Evolutionary conservation across 1,284 basidiomycete genomes (phyloP).

Genomic region (Crucibulum parvulum): DNA sequence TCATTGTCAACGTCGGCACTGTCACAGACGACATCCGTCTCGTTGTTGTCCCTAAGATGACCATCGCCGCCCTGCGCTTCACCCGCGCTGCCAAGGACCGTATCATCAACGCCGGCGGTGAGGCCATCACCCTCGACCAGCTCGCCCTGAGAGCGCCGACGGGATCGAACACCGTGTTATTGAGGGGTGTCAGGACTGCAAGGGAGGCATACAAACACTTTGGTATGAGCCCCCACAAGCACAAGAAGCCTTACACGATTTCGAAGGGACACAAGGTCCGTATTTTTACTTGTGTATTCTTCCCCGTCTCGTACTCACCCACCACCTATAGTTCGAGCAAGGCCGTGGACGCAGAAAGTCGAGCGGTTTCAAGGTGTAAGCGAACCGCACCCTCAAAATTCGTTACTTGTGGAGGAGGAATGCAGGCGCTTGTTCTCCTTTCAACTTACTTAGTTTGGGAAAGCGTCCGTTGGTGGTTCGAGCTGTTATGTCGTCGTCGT

Average conservation of each 20-base stretch:
- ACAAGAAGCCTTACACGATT: slow-evolving; percentile 94
- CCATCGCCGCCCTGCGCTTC: slow-evolving; percentile 96
- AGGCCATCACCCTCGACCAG: slow-evolving; percentile 95
- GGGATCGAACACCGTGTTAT: slow-evolving; percentile 93
- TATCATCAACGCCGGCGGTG: slow-evolving; percentile 95
- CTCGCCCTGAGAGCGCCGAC: slow-evolving; percentile 94
- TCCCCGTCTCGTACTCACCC: slow-evolving; percentile 9
- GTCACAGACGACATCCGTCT: slow-evolving; percentile 98
- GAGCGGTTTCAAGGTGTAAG: slow-evolving; percentile 87
- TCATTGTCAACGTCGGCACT: slow-evolving; percentile 90
- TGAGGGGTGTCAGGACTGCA: slow-evolving; percentile 92
- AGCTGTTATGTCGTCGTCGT: background rate
- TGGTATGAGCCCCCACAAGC: slow-evolving; percentile 90
- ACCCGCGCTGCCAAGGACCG: slow-evolving; percentile 92
- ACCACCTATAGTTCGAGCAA: slow-evolving; percentile 72
- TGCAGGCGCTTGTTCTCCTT: no score
- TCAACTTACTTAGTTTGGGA: no score
- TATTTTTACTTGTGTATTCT: slow-evolving; percentile 8
- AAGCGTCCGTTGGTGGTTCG: background rate
- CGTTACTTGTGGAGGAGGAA: no score
- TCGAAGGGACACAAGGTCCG: slow-evolving; percentile 94
- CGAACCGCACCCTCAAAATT: slow-evolving; percentile 21
- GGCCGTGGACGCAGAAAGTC: slow-evolving; percentile 95
- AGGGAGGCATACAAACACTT: slow-evolving; percentile 98
- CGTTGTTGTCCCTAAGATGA: slow-evolving; percentile 88